phyloP scores from a whole-genome alignment of 345 rosid species.

The Turritis glabra region DNA sequence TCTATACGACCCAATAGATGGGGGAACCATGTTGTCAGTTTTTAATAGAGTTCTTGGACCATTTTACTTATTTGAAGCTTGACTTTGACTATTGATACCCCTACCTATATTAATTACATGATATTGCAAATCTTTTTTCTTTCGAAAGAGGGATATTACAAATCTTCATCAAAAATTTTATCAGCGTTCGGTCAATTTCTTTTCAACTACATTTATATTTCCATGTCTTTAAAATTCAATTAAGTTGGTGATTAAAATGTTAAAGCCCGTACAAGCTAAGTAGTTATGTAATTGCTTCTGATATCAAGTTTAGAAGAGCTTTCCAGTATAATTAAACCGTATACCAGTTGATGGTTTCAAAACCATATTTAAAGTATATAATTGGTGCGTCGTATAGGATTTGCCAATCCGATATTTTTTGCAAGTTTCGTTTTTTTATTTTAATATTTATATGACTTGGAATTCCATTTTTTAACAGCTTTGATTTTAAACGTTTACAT shows the following conservation, averaged over 20 bases:
- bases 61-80: conserved; percentile 9
- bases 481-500: too few relatives aligned
- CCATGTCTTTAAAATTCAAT: not conserved
- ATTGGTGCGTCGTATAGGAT: not conserved
- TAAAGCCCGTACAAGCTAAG: not conserved
- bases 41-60: conserved; percentile 7
- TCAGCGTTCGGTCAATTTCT: not conserved
- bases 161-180: not conserved
- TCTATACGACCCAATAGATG: not conserved
- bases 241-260: not conserved
- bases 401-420: too few relatives aligned
- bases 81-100: conserved; percentile 2
- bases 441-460: too few relatives aligned
- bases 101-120: not conserved
- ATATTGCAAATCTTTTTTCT: not conserved
- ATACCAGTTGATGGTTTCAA: too few relatives aligned
- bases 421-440: too few relatives aligned
- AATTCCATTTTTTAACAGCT: too few relatives aligned
- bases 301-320: not conserved
- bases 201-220: not conserved
- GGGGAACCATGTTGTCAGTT: conserved; percentile 12
- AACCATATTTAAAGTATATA: too few relatives aligned
- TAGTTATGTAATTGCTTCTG: not conserved
- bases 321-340: too few relatives aligned
- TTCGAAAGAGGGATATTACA: not conserved